A percentile compares a stretch with the other conserved stretches of the same genome.
phyloP scores from a whole-genome alignment of 306 rosid genomes.

The Dalbergia cultrata region DNA sequence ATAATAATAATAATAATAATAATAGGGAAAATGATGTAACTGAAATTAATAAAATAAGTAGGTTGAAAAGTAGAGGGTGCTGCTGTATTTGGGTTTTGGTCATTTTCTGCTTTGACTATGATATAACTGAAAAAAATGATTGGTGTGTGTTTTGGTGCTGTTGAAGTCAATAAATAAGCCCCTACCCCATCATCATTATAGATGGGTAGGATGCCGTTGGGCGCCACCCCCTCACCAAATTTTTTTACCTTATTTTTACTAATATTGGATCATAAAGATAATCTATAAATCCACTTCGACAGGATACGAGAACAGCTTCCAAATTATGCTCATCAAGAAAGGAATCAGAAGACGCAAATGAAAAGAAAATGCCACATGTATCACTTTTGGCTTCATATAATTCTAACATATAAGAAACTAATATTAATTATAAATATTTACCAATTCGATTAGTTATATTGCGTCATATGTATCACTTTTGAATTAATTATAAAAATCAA shows the following conservation, averaged over 20 bases:
- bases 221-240: neutral
- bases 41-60: too few relatives aligned
- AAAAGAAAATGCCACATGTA: constrained; percentile 11
- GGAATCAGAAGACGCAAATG: neutral
- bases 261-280: neutral
- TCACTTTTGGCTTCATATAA: neutral
- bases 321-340: constrained; percentile 20
- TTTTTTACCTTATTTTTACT: constrained; percentile 29
- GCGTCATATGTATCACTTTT: too few relatives aligned
- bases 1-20: too few relatives aligned
- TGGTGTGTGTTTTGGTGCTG: constrained; percentile 49
- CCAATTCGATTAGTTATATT: too few relatives aligned
- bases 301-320: neutral
- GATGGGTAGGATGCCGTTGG: constrained; percentile 45
- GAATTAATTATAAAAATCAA: too few relatives aligned
- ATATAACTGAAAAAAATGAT: too few relatives aligned
- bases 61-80: too few relatives aligned
- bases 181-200: constrained; percentile 48
- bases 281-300: neutral
- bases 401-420: neutral
- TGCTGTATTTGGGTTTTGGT: constrained; percentile 6
- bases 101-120: constrained; percentile 7
- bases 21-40: too few relatives aligned
- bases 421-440: too few relatives aligned
- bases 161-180: constrained; percentile 53